Base-by-base conservation (phyloP, 2,329 filamentous ascomycete genomes). In the Dactylonectria macrodidyma region DNA sequence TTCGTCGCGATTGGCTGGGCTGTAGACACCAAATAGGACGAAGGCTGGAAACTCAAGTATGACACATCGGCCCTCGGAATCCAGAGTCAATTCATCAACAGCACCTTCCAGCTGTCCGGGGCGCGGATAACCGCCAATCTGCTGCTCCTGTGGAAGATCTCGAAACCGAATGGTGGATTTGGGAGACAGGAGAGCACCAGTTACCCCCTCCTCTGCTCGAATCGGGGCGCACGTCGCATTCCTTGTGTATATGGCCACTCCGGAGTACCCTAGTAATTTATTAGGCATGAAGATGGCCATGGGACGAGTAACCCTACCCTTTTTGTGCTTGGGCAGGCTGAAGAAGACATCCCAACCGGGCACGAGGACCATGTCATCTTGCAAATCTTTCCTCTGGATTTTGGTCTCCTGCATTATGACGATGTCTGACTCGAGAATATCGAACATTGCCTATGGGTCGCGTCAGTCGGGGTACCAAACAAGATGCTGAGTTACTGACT, bases 281-380 rank as follows among this genome's bases (percentile, higher is more conserved):
- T 50, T 62, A 69, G 69, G 34, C 24, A 24, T 11, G 9, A 3
- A 11, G 9, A 30, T 8, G 11, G 24, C 26, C 26, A 5, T 44
- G 16, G 19, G 24, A 30, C 9, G 47, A 11, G 24, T 11, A 30
- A n/a, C 55, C 71, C 33, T 82, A 92, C 94, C 95, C 85, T 98
- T 98, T 81, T 98, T 98, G 78, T 97, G 88, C 78, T 92, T 94
- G 0, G 96, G 96, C 26, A 99, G 85, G 78, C 95, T 98, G 82
- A 98, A 98, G 82, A 92, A 97, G 71, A 95, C 95, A 79, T 99
- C 96, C 95, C 95, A 99, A 12, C 96, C 96, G 0, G 93, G 91
- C 0, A 98, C 90, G 38, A 98, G 85, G 10, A 98, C 95, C 94
- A 98, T 98, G 75, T 98, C 96, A 86, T 98, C 96, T 47, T 87